Evolutionary conservation across 257 asterid species (phyloP).

Genomic region (Nyctanthes arbortristis): DNA sequence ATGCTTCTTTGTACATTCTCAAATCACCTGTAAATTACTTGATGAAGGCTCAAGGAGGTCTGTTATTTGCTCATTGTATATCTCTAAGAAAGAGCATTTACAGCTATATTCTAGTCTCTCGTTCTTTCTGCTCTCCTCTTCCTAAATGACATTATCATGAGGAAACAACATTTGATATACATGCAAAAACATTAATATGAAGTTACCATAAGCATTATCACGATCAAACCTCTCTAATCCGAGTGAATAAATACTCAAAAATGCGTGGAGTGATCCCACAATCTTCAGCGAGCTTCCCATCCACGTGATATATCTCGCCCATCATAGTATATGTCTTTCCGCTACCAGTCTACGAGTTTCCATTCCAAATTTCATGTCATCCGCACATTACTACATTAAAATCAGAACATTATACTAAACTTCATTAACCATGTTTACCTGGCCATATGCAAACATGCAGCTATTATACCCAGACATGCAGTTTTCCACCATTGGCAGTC

Average conservation of each 20-base stretch:
- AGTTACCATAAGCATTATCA: constrained; percentile 2
- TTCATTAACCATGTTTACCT: constrained; percentile 38
- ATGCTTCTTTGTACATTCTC: constrained; percentile 17
- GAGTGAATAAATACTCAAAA: constrained; percentile 66
- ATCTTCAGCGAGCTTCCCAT: constrained; percentile 57
- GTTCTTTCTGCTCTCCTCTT: constrained; percentile 62
- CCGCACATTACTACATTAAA: not conserved
- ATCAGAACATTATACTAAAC: constrained; percentile 9
- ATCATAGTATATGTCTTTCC: constrained; percentile 92
- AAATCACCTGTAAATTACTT: constrained; percentile 69
- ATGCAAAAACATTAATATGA: not conserved
- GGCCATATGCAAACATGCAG: constrained; percentile 96
- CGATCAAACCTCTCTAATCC: constrained; percentile 66
- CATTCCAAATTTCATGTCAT: constrained; percentile 2
- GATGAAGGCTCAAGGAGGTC: constrained; percentile 93
- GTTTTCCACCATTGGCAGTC: constrained; percentile 89
- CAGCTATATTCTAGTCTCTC: constrained; percentile 78
- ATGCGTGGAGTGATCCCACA: constrained; percentile 87
- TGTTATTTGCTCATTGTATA: constrained; percentile 86
- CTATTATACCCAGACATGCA: constrained; percentile 94
- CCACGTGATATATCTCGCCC: constrained; percentile 69
- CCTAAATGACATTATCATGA: constrained; percentile 44
- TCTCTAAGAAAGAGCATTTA: constrained; percentile 88
- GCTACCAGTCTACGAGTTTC: constrained; percentile 71
- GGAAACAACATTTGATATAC: constrained; percentile 15